Percentiles rank a stretch among this genome's conserved stretches.
These are phyloP conservation scores for barrel medic (Medicago truncatula) DNA, from an alignment of 306 rosid genomes.

Conservation along the genomic window DNA sequence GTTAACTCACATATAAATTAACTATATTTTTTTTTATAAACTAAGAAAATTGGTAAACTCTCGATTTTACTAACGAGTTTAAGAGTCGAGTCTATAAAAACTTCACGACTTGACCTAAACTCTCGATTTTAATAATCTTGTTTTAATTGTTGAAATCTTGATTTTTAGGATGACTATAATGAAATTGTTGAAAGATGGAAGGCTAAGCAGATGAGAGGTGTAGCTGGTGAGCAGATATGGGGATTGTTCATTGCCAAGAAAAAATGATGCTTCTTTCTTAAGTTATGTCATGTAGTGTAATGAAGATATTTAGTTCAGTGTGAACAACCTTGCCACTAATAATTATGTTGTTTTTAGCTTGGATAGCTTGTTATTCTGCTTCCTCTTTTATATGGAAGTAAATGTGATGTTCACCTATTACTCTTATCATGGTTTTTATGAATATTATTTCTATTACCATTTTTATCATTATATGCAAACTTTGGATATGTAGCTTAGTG, in stretches of 20 bases:
- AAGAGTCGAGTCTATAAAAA: not conserved
- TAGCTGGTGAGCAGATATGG: conserved; percentile 72
- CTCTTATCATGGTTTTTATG: not conserved
- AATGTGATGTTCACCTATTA: not conserved
- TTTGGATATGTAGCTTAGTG: not conserved
- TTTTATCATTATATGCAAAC: no score
- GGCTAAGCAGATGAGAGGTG: conserved; percentile 63
- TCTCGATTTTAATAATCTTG: not conserved
- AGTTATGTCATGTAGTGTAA: conserved; percentile 2
- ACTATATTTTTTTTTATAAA: no score
- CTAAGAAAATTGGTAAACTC: not conserved
- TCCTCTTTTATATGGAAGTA: conserved; percentile 22
- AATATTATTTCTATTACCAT: not conserved
- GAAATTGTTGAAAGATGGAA: conserved; percentile 65
- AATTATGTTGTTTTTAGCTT: not conserved
- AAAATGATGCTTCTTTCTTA: conserved; percentile 45
- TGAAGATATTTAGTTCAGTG: conserved; percentile 11
- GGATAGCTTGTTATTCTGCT: conserved; percentile 1
- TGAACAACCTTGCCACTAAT: conserved; percentile 26
- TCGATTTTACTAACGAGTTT: not conserved
- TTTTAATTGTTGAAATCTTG: not conserved
- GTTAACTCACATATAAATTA: no score
- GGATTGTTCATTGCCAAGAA: conserved; percentile 79
- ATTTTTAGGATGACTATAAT: conserved; percentile 60
- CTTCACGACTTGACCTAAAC: not conserved